These are phyloP conservation scores for Vitis hybrid DNA, from an alignment of 177 flowering plant genomes.

Conservation along the genomic window DNA sequence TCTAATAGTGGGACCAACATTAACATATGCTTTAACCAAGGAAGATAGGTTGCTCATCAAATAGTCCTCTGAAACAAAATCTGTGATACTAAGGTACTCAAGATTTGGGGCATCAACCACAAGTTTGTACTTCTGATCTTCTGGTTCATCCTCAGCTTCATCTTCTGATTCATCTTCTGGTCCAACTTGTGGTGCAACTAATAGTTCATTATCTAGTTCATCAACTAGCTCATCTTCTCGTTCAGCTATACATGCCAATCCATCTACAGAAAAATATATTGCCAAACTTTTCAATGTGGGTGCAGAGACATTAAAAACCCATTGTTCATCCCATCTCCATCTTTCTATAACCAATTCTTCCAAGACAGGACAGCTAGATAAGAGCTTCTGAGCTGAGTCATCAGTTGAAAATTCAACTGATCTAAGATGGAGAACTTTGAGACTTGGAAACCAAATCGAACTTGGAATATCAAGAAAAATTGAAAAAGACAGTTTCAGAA, in stretches of 20 bases:
- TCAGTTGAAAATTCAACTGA: background rate
- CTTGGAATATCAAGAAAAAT: background rate
- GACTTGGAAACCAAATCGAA: background rate
- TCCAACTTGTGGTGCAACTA: too few relatives aligned
- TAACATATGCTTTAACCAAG: background rate
- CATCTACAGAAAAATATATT: background rate
- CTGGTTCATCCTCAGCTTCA: background rate
- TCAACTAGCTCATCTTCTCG: too few relatives aligned
- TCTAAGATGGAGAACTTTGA: background rate
- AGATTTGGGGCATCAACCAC: slow-evolving; percentile 5
- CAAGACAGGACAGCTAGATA: slow-evolving; percentile 3
- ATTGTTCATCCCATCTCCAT: background rate
- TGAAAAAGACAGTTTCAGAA: background rate
- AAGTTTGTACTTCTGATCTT: background rate
- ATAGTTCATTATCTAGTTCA: too few relatives aligned
- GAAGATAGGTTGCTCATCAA: background rate
- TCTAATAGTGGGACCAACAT: background rate
- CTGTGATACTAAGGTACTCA: background rate
- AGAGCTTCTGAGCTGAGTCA: background rate
- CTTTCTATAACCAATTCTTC: background rate
- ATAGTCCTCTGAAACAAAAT: background rate
- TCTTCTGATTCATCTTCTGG: background rate
- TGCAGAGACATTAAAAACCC: background rate
- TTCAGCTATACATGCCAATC: too few relatives aligned
- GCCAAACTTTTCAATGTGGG: background rate